Conservation (phyloP, 306 rosid species). For the Quercus gilva region DNA sequence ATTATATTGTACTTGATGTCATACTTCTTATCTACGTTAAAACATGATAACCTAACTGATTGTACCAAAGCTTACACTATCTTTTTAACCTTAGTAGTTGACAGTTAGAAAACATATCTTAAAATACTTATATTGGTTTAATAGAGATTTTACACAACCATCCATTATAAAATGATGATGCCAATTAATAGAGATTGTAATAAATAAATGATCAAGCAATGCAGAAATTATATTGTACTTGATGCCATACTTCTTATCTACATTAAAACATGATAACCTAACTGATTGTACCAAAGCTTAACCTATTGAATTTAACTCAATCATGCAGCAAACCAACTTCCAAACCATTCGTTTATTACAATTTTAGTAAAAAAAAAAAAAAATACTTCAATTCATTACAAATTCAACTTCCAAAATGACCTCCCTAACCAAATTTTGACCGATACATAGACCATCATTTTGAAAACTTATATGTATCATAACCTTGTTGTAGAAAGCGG, state of each 20-base stretch:
- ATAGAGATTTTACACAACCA: neutral
- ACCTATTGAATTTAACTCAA: neutral
- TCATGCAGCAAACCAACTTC: neutral
- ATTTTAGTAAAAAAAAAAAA: neutral
- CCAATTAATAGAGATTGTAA: neutral
- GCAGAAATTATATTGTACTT: neutral
- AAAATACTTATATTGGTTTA: neutral
- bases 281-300: neutral
- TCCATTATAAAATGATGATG: neutral
- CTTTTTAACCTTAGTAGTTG: neutral
- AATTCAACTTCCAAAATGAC: neutral
- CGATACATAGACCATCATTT: neutral
- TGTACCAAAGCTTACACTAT: neutral
- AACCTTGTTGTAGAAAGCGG: neutral
- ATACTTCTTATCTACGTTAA: neutral
- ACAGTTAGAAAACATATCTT: slow-evolving; percentile 3
- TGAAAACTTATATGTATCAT: neutral
- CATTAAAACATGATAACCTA: neutral
- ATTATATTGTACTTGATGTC: neutral
- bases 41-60: neutral
- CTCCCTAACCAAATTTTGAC: too few relatives aligned
- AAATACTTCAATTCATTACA: neutral
- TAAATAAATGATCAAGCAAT: neutral
- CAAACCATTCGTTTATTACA: neutral
- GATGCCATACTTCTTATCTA: neutral